Conservation (phyloP, 2,329 filamentous ascomycete species). For the Apiospora phragmitis region DNA sequence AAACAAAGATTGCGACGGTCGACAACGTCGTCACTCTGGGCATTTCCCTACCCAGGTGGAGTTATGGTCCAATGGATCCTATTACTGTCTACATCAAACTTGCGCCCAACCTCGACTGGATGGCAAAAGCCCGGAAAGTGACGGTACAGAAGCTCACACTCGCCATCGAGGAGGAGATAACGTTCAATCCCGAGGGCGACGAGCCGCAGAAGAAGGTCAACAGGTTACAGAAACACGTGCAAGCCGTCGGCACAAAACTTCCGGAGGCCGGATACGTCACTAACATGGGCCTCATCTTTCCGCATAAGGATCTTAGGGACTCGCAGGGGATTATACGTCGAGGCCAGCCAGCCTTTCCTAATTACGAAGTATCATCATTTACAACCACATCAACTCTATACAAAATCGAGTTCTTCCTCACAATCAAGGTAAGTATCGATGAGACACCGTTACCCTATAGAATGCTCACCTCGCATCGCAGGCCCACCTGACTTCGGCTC, state of each 20-base stretch:
- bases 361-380: slow-evolving; percentile 86
- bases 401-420: slow-evolving; percentile 97
- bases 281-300: slow-evolving; percentile 88
- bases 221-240: slow-evolving; percentile 79
- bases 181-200: slow-evolving; percentile 97
- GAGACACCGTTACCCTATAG: neutral
- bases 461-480: slow-evolving; percentile 36
- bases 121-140: slow-evolving; percentile 85
- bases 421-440: slow-evolving; percentile 72
- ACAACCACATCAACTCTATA: slow-evolving; percentile 93
- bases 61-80: slow-evolving; percentile 91
- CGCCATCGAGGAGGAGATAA: slow-evolving; percentile 94
- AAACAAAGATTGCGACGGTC: slow-evolving; percentile 79
- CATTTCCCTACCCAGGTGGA: slow-evolving; percentile 92
- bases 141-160: slow-evolving; percentile 94
- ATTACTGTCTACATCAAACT: slow-evolving; percentile 96
- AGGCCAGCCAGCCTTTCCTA: slow-evolving; percentile 83
- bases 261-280: slow-evolving; percentile 92
- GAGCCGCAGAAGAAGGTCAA: slow-evolving; percentile 91
- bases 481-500: slow-evolving; percentile 84
- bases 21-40: slow-evolving; percentile 91
- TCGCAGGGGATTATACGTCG: slow-evolving; percentile 83
- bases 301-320: slow-evolving; percentile 84
- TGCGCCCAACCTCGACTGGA: slow-evolving; percentile 88
- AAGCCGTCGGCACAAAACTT: slow-evolving; percentile 79